Evolutionary conservation across 495 filamentous ascomycete species (phyloP), one percentile per base, ranked within the genome.

Genomic region (Cercophora scortea): DNA sequence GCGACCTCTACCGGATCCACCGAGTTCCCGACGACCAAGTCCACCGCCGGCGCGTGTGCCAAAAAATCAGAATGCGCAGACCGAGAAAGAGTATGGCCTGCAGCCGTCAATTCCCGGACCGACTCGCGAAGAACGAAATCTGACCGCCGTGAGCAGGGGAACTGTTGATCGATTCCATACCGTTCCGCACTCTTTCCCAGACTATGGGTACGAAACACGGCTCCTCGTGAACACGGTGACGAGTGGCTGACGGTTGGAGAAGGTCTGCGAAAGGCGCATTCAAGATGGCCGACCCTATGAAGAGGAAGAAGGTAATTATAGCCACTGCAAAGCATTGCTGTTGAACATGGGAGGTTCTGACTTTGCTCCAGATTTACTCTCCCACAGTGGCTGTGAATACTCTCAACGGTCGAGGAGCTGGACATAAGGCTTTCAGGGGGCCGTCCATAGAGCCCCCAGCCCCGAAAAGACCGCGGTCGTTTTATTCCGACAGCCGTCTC

Each of bases 151-250:
- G 10, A 17, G 42, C 43, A 57, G 53, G 47, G 39, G 17, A 8
- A 42, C 45, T 25, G 47, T 55, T 43, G 44, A 58, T 36, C 51
- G 49, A 34, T 61, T 54, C 32, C 60, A 63, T 55, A 47, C 45
- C 40, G 54, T 52, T 33, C 44, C 51, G 19, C 56, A 63, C 49
- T 56, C 58, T 15, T 61, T 63, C 40, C 60, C 64, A 32, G 64
- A 67, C 45, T 65, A 67, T 65, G 64, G 64, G 64, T 65, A 61
- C 19, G 33, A 34, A 33, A 49, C 13, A 10, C n/a, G 36, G 12
- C 46, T 49, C 19, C 19, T 15, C 1, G n/a, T n/a, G 35, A 34
- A 40, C 32, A 42, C 15, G 52, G 48, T 62, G 49, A 60, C 42
- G 32, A 48, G 16, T 33, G 36, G n/a, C 40, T 50, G 34, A 53